These are phyloP conservation scores for Chlorociboria aeruginascens DNA, from an alignment of 495 filamentous ascomycete species.

Conservation along the genomic window DNA sequence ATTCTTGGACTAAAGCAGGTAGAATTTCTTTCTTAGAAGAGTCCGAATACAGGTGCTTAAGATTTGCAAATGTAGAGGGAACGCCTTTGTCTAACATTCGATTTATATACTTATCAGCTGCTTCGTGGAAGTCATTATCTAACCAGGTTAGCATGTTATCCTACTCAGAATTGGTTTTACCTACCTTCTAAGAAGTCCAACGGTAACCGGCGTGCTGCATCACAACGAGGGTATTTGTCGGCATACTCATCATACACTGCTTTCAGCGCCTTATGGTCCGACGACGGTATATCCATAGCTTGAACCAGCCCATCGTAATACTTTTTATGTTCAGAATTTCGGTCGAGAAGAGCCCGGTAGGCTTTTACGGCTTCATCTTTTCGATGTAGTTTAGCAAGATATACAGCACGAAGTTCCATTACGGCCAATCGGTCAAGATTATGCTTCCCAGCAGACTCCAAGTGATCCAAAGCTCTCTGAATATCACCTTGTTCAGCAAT, in stretches of 20 bases:
- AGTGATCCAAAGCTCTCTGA: slow-evolving; percentile 72
- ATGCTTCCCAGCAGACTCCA: slow-evolving; percentile 62
- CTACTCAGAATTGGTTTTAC: background rate
- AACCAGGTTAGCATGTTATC: background rate
- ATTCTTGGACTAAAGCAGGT: slow-evolving; percentile 66
- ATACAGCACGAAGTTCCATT: slow-evolving; percentile 78
- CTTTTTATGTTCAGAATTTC: slow-evolving; percentile 75
- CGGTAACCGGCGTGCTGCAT: slow-evolving; percentile 77
- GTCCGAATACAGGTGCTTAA: slow-evolving; percentile 82
- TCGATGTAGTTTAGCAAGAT: slow-evolving; percentile 63
- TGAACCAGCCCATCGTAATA: slow-evolving; percentile 74
- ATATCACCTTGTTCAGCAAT: slow-evolving; percentile 79
- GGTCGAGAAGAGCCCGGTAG: slow-evolving; percentile 66
- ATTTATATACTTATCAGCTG: slow-evolving; percentile 69
- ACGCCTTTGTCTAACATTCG: slow-evolving; percentile 92
- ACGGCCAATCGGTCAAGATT: slow-evolving; percentile 80
- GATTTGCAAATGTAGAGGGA: slow-evolving; percentile 88
- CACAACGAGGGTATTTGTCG: slow-evolving; percentile 65
- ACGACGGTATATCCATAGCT: slow-evolving; percentile 48
- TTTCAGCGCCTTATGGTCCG: slow-evolving; percentile 49
- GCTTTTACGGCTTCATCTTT: slow-evolving; percentile 75
- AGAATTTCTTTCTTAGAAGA: slow-evolving; percentile 62
- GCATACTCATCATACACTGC: slow-evolving; percentile 73
- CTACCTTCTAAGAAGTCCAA: slow-evolving; percentile 76
- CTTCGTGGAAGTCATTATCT: slow-evolving; percentile 69